These are phyloP conservation scores for Tilletia caries DNA, from an alignment of 1,284 basidiomycete species.

Conservation along the genomic window DNA sequence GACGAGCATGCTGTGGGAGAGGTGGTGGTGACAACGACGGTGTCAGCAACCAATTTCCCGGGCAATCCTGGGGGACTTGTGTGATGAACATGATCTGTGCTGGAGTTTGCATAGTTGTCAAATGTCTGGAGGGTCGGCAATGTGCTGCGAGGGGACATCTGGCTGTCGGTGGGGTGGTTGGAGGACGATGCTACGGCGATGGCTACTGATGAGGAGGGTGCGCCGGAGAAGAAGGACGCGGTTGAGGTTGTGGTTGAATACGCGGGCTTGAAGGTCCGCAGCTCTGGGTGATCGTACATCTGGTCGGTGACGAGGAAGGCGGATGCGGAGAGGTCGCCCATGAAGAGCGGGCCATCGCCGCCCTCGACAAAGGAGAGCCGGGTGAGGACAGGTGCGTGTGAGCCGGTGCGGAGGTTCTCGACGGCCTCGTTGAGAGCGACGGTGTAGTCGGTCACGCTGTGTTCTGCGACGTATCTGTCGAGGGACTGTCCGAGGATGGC, in stretches of 20 bases:
- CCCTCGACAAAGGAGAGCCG: constrained; percentile 38
- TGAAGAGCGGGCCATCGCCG: constrained; percentile 24
- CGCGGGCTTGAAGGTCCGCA: neutral
- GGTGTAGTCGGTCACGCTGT: constrained; percentile 20
- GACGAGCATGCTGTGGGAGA: too few species aligned
- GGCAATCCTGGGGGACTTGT: too few species aligned
- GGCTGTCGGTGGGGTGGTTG: too few species aligned
- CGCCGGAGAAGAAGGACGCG: too few species aligned
- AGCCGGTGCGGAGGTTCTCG: neutral
- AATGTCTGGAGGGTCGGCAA: too few species aligned
- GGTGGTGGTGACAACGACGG: too few species aligned
- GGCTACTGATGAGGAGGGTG: too few species aligned
- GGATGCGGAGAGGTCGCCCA: constrained; percentile 37
- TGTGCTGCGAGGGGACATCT: too few species aligned
- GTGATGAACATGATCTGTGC: too few species aligned
- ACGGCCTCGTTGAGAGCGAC: constrained; percentile 37
- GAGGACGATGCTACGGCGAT: too few species aligned
- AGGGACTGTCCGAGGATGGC: constrained; percentile 32
- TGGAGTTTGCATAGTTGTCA: too few species aligned
- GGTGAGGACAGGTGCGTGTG: constrained; percentile 26
- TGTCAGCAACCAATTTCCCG: too few species aligned
- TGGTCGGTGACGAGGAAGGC: constrained; percentile 48
- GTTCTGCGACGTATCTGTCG: constrained; percentile 31
- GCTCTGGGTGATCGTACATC: constrained; percentile 23
- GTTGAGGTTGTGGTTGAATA: neutral